Evolutionary conservation across 2,329 filamentous ascomycete genomes (phyloP).

Genomic region (Colletotrichum noveboracense): DNA sequence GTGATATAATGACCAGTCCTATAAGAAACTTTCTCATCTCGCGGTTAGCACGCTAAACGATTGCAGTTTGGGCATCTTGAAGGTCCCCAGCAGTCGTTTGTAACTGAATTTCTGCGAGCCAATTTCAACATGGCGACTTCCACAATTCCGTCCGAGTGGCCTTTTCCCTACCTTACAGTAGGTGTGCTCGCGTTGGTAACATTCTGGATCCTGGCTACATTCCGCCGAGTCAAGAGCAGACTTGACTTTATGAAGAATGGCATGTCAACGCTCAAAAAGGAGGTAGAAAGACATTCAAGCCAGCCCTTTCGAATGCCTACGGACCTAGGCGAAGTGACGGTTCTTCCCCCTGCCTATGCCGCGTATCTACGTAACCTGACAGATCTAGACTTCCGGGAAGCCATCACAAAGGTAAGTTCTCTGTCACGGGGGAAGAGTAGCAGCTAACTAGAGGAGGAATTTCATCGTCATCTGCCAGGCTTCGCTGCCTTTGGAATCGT

Average conservation of each 20-base stretch:
- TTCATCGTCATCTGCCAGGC: not conserved
- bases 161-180: not conserved
- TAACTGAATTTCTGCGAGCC: not conserved
- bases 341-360: not conserved
- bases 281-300: not conserved
- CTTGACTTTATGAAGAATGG: not conserved
- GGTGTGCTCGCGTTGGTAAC: not conserved
- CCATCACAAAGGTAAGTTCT: not conserved
- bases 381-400: not conserved
- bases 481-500: not conserved
- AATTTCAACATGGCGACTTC: not conserved
- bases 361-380: not conserved
- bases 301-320: not conserved
- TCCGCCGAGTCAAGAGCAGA: not conserved
- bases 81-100: not conserved
- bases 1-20: not conserved
- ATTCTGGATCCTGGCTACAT: not conserved
- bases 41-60: rapidly evolving
- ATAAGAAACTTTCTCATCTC: rapidly evolving
- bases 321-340: not conserved
- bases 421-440: rapidly evolving
- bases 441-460: not conserved
- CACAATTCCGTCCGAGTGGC: not conserved
- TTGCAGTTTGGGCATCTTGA: not conserved
- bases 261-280: not conserved